phyloP scores from a whole-genome alignment of 2,329 filamentous ascomycete genomes.

The Colletotrichum navitas region DNA sequence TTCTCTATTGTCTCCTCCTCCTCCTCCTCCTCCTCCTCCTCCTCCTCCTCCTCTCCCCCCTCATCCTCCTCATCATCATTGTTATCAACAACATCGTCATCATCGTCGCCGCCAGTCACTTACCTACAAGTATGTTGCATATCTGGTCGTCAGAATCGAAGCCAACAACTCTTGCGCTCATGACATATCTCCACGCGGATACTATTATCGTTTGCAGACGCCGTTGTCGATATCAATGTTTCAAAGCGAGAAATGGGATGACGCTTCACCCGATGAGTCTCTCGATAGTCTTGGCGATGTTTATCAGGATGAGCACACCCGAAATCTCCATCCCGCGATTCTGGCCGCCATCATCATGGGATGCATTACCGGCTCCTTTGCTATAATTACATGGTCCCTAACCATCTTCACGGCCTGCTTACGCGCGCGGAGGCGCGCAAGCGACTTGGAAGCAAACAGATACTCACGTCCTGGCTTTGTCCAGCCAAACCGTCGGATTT shows the following conservation, averaged over 20 bases:
- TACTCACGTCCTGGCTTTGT: no score
- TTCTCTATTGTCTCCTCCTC: no score
- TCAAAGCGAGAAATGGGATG: background rate
- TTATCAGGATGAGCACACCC: background rate
- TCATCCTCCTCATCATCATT: background rate
- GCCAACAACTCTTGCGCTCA: background rate
- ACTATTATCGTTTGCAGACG: background rate
- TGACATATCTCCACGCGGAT: no score
- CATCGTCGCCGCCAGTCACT: background rate
- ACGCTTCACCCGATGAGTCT: no score
- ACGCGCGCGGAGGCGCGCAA: background rate
- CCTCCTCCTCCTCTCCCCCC: no score
- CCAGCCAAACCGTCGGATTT: background rate
- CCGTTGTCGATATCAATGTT: background rate
- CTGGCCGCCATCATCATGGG: background rate
- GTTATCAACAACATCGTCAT: background rate
- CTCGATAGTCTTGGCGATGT: background rate
- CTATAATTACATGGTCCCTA: background rate
- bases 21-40: background rate
- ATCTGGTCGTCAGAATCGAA: no score
- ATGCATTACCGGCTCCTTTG: background rate
- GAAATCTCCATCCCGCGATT: background rate
- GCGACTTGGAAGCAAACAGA: background rate
- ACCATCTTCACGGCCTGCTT: background rate
- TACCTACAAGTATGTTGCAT: background rate